phyloP scores from a whole-genome alignment of 108 stramenopile species.

The Chaetoceros muelleri region DNA sequence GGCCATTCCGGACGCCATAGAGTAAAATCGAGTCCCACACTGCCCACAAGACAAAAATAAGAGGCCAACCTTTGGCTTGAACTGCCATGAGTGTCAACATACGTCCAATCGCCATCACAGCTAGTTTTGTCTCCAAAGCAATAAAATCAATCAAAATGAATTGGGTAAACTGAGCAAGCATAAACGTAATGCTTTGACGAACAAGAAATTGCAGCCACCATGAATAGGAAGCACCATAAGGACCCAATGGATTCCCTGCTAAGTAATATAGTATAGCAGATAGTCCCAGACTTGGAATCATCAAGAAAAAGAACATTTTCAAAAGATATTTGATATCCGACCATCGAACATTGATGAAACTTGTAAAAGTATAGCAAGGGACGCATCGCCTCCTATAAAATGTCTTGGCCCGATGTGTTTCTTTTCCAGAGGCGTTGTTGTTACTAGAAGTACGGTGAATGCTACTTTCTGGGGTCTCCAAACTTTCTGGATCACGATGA shows the following conservation, averaged over 20 bases:
- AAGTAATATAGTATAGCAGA: constrained; percentile 23
- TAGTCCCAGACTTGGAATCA: constrained; percentile 13
- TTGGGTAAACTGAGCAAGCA: constrained; percentile 13
- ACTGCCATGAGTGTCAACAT: constrained; percentile 18
- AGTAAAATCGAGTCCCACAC: constrained; percentile 20
- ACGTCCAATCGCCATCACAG: constrained; percentile 19
- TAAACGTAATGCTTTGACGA: constrained; percentile 25
- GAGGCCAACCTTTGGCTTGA: constrained; percentile 43
- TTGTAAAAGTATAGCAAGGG: neutral
- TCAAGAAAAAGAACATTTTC: constrained; percentile 5
- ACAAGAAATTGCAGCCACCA: constrained; percentile 32
- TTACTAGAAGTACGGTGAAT: no score
- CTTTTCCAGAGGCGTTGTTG: neutral
- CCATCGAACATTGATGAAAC: neutral
- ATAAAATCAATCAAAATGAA: constrained; percentile 28
- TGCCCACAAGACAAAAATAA: constrained; percentile 25
- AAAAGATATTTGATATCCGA: neutral
- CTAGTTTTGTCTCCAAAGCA: constrained; percentile 9
- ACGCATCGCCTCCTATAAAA: neutral
- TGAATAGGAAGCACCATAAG: neutral
- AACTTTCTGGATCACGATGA: neutral
- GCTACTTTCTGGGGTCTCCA: no score
- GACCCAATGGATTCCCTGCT: constrained; percentile 15
- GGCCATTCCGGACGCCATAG: constrained; percentile 6
- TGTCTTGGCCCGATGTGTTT: neutral